Evolutionary conservation across 2,329 filamentous ascomycete genomes (phyloP).

Genomic region (Pyricularia grisea): DNA sequence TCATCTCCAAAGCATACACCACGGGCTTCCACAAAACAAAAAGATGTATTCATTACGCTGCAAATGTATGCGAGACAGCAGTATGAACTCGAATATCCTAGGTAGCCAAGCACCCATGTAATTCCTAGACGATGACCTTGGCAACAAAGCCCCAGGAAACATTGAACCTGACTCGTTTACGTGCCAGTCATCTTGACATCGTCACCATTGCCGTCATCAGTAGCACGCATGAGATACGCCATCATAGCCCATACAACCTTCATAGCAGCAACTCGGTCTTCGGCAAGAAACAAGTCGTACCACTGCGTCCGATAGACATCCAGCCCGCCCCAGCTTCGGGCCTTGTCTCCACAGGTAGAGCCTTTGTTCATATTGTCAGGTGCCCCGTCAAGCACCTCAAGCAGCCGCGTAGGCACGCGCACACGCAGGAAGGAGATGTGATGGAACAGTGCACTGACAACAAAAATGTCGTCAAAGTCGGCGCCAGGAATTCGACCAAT

Average conservation of each 20-base stretch:
- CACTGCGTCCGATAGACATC: constrained; percentile 49
- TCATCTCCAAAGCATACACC: not conserved
- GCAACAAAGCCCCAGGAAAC: not conserved
- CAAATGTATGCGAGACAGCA: not conserved
- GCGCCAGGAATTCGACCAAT: constrained; percentile 40
- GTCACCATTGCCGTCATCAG: constrained; percentile 11
- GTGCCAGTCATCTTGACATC: constrained; percentile 7
- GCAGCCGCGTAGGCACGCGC: constrained; percentile 43
- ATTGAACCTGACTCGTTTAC: not conserved
- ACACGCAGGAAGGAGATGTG: constrained; percentile 50
- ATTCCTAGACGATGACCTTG: not conserved
- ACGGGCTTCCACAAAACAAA: not conserved
- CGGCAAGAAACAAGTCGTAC: constrained; percentile 48
- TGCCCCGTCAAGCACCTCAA: constrained; percentile 42
- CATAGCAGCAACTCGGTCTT: constrained; percentile 49
- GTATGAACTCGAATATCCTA: not conserved
- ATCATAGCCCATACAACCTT: constrained; percentile 49
- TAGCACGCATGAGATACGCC: constrained; percentile 48
- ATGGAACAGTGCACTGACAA: constrained; percentile 52
- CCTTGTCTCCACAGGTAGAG: constrained; percentile 15
- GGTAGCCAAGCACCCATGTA: not conserved
- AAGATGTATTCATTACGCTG: not conserved
- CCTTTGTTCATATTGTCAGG: constrained; percentile 15
- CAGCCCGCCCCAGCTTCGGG: constrained; percentile 39
- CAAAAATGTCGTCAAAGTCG: constrained; percentile 50